Conservation (phyloP, 2,329 filamentous ascomycete species). For the Calonectria honghensis region DNA sequence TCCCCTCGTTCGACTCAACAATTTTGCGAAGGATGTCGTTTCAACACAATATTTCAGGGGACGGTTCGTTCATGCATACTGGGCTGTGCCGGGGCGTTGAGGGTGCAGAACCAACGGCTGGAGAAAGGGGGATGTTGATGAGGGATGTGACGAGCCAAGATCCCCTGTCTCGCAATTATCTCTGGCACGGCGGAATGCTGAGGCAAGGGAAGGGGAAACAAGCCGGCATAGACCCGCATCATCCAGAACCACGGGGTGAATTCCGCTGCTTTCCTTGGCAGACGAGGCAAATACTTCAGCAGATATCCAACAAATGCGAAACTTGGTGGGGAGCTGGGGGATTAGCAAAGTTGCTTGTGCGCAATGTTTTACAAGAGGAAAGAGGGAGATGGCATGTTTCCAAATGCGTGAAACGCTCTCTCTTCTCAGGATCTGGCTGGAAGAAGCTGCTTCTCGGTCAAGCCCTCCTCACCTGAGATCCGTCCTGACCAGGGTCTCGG, state of each 20-base stretch:
- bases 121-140: constrained; percentile 9
- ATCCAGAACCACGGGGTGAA: neutral
- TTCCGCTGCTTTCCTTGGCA: constrained; percentile 8
- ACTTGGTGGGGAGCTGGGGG: neutral
- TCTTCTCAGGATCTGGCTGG: constrained; percentile 11
- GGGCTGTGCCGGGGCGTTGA: neutral
- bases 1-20: constrained; percentile 20
- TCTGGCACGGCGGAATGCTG: neutral
- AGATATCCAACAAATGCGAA: neutral
- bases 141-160: constrained; percentile 27
- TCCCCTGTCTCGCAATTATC: constrained; percentile 3
- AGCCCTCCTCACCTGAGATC: neutral
- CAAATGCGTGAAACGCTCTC: neutral
- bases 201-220: constrained; percentile 4
- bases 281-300: neutral
- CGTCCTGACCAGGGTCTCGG: constrained; percentile 23
- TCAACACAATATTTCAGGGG: neutral
- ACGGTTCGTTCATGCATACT: constrained; percentile 4
- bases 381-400: neutral
- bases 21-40: constrained; percentile 10
- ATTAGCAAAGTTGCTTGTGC: neutral
- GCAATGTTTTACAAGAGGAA: neutral
- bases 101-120: constrained; percentile 25
- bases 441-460: constrained; percentile 35
- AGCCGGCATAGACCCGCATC: constrained; percentile 2